Conservation (phyloP, 2,329 filamentous ascomycete species). For the Metarhizium guizhouense region DNA sequence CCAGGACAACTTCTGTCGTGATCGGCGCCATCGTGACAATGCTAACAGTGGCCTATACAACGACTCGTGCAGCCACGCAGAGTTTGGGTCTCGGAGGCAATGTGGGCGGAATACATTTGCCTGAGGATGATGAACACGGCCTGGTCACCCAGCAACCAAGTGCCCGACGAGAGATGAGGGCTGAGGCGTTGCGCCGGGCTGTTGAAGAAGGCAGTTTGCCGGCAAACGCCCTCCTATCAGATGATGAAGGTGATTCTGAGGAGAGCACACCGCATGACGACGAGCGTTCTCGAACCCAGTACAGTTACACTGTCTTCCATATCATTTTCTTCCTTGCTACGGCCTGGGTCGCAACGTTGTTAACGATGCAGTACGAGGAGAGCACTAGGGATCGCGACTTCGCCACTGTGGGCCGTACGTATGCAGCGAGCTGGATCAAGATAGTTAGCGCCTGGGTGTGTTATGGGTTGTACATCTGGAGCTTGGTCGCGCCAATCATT, state of each 20-base stretch:
- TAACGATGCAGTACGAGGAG: slow-evolving; percentile 65
- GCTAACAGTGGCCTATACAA: slow-evolving; percentile 94
- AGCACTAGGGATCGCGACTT: slow-evolving; percentile 61
- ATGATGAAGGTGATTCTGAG: slow-evolving; percentile 56
- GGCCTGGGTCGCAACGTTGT: slow-evolving; percentile 86
- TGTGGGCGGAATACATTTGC: slow-evolving; percentile 42
- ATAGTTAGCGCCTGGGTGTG: slow-evolving; percentile 97
- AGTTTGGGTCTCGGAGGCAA: slow-evolving; percentile 63
- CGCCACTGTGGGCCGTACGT: slow-evolving; percentile 85
- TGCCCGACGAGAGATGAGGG: slow-evolving; percentile 80
- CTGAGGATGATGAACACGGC: slow-evolving; percentile 73
- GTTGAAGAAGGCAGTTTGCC: slow-evolving; percentile 89
- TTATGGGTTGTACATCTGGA: slow-evolving; percentile 92
- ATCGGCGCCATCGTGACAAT: slow-evolving; percentile 94
- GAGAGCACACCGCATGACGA: slow-evolving; percentile 67
- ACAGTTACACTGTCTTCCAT: slow-evolving; percentile 94
- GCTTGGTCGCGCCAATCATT: slow-evolving; percentile 74
- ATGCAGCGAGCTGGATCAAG: slow-evolving; percentile 98
- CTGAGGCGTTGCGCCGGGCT: slow-evolving; percentile 80
- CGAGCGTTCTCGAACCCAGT: slow-evolving; percentile 81
- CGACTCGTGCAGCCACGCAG: slow-evolving; percentile 90
- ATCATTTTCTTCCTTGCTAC: slow-evolving; percentile 96
- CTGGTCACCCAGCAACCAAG: slow-evolving; percentile 80
- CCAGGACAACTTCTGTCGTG: slow-evolving; percentile 81
- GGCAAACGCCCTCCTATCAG: slow-evolving; percentile 76